Evolutionary conservation across 2,329 filamentous ascomycete species (phyloP), one percentile per base, ranked within the genome.

Genomic region (Aspergillus sp.): DNA sequence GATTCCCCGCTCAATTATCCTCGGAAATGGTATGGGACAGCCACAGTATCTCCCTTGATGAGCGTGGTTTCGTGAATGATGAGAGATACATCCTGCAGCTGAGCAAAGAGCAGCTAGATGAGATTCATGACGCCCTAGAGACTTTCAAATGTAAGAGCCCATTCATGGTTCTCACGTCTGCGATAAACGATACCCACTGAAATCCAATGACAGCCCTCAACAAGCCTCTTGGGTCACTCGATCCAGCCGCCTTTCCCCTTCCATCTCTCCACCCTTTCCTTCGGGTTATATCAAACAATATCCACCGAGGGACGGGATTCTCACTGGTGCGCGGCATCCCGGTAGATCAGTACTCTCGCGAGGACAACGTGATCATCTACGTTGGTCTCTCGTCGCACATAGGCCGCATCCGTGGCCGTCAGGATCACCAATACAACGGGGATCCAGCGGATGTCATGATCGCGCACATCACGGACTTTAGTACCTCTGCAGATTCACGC

Each of bases 401-500:
- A 43, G 75, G 65, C 26, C 57, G 59, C 8, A 59, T 69, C 9
- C 62, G 74, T 3, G 76, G 70, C 4, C 68, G 72, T 3, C 76
- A 78, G 55, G 71, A 76, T 60, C 70, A 70, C 38, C 59, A 52
- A 3, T 52, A 60, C 32, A 40, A 60, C n/a, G 50, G 51, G 17
- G 53, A 60, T 24, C 57, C 57, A 19, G 57, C 53, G 8, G 62
- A 57, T 42, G 78, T 82, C 0, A 77, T 83, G 5, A 65, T 84
- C 2, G 72, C 77, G 2, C 84, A 88, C 56, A 83, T 88, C 68
- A 87, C 83, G 64, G 84, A 88, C 56, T 71, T 88, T 7, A n/a
- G 7, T 43, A 13, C 40, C 11, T 47, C 45, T 20, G 33, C 16
- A n/a, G n/a, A 20, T 9, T 16, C 14, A 10, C 26, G 30, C n/a